Conservation (phyloP, 441 rosid genomes). For the Croton laevigatus region DNA sequence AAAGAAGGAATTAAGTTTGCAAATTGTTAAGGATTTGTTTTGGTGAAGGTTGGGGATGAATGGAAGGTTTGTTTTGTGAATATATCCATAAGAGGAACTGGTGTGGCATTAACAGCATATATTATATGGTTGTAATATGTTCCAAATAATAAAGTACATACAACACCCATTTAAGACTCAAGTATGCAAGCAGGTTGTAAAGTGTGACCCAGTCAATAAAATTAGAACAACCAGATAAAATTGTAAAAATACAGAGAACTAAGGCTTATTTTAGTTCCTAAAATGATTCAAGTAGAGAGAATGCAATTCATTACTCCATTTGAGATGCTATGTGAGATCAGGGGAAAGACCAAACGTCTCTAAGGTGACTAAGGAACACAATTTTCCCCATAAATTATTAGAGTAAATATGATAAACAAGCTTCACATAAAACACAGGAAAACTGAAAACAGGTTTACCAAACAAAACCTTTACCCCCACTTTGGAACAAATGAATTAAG, state of each 20-base stretch:
- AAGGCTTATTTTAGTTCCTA: background rate
- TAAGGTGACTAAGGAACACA: background rate
- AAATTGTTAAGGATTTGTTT: background rate
- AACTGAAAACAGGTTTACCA: background rate
- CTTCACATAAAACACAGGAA: background rate
- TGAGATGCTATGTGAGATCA: background rate
- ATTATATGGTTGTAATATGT: background rate
- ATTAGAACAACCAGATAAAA: background rate
- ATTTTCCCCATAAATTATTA: background rate
- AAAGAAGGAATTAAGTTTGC: background rate
- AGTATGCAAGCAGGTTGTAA: background rate
- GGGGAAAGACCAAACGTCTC: background rate
- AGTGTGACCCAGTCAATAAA: background rate
- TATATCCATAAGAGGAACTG: background rate
- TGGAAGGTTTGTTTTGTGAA: too few relatives aligned
- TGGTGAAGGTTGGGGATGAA: background rate
- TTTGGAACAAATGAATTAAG: too few relatives aligned
- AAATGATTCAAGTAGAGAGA: background rate
- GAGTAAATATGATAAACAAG: background rate
- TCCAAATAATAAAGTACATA: background rate
- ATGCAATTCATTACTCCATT: background rate
- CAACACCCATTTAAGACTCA: background rate
- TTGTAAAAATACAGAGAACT: background rate
- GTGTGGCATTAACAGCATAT: background rate
- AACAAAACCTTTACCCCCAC: background rate